Evolutionary conservation across 306 rosid genomes (phyloP).

Genomic region (Delonix regia): DNA sequence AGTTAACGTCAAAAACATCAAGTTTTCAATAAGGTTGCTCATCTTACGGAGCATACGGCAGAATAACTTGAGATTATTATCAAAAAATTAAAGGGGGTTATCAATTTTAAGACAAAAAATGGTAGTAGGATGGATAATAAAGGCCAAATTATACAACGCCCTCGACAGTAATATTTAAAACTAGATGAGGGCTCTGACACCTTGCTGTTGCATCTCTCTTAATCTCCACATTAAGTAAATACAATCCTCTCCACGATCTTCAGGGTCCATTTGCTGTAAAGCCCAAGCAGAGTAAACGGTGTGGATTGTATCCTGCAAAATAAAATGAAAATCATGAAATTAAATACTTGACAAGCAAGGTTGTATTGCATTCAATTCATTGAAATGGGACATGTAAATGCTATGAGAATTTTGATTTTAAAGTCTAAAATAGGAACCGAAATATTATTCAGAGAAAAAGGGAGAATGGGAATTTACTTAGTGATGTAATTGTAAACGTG

Average conservation of each 20-base stretch:
- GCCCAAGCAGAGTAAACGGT: constrained; percentile 82
- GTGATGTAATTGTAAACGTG: not conserved
- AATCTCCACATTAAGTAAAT: constrained; percentile 81
- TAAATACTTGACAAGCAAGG: constrained; percentile 6
- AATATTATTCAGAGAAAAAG: constrained; percentile 10
- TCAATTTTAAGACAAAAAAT: constrained; percentile 15
- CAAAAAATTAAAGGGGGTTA: not conserved
- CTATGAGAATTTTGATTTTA: not conserved
- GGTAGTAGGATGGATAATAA: not conserved
- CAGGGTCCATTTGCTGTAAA: constrained; percentile 78
- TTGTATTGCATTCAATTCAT: constrained; percentile 10
- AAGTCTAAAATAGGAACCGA: not conserved
- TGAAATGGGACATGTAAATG: not conserved
- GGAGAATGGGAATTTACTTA: not conserved
- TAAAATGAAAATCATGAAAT: not conserved
- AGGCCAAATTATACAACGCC: constrained; percentile 45
- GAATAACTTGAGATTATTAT: not conserved
- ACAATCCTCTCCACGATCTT: constrained; percentile 73
- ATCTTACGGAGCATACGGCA: not conserved
- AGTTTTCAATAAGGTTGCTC: not conserved
- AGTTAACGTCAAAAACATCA: not conserved
- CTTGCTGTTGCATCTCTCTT: constrained; percentile 83
- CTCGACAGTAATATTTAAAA: constrained; percentile 4
- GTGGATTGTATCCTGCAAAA: constrained; percentile 80
- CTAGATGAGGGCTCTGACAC: constrained; percentile 77